Evolutionary conservation across 129 eudicot genomes (phyloP).

Genomic region (Smallanthus sonchifolius): DNA sequence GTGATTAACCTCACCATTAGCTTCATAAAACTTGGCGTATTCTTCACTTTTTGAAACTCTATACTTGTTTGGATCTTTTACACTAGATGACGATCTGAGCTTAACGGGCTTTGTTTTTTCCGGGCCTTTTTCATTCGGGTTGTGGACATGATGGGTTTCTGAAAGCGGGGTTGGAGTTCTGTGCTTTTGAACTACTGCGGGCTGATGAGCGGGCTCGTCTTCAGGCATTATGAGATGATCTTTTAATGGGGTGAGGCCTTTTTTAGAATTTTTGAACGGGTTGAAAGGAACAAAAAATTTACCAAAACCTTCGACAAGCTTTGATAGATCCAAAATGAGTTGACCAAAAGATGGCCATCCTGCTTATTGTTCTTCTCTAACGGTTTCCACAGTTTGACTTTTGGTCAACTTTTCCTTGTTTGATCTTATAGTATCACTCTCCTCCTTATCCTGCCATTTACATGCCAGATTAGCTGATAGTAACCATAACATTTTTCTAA

Average conservation of each 20-base stretch:
- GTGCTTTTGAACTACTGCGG: conserved; percentile 56
- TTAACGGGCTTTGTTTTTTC: conserved; percentile 56
- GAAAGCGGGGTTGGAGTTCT: conserved; percentile 64
- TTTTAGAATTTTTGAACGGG: conserved; percentile 39
- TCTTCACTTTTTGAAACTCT: conserved; percentile 83
- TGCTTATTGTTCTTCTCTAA: conserved; percentile 70
- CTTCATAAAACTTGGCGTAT: conserved; percentile 73
- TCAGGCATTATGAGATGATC: conserved; percentile 84
- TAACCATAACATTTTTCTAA: background rate
- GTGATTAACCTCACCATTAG: conserved; percentile 65
- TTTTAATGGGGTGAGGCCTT: conserved; percentile 78
- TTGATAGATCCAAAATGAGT: conserved; percentile 61
- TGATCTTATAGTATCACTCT: conserved; percentile 29
- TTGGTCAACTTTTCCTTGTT: conserved; percentile 42
- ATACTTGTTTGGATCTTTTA: conserved; percentile 85
- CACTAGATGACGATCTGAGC: conserved; percentile 41
- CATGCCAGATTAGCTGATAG: conserved; percentile 3
- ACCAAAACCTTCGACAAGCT: conserved; percentile 55
- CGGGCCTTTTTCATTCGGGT: conserved; percentile 42
- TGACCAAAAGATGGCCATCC: conserved; percentile 87
- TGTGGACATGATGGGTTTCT: conserved; percentile 57
- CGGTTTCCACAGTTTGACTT: conserved; percentile 31
- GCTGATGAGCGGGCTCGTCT: conserved; percentile 50
- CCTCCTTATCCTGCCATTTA: conserved; percentile 41
- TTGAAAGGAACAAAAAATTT: conserved; percentile 35